Conservation (phyloP, 2,329 filamentous ascomycete genomes). For the Phoma herbarum region DNA sequence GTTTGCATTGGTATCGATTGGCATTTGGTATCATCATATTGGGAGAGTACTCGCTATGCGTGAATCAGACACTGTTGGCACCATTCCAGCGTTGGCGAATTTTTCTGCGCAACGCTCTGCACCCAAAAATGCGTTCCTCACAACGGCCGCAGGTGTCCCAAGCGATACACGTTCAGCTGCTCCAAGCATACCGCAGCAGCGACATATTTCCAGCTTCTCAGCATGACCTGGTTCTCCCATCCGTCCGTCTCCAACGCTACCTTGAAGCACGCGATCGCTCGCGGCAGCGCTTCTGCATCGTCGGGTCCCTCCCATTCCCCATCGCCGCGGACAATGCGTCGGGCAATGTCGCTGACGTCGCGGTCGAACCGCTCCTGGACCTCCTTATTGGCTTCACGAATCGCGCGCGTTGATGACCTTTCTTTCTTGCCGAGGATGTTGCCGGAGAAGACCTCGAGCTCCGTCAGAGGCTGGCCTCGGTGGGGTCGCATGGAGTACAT, state of each 20-base stretch:
- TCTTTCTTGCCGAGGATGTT: slow-evolving; percentile 63
- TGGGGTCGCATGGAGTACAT: slow-evolving; percentile 53
- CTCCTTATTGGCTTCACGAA: slow-evolving; percentile 41
- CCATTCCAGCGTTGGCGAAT: too few species aligned
- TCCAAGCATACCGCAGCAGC: slow-evolving; percentile 61
- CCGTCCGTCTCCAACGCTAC: slow-evolving; percentile 50
- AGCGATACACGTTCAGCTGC: slow-evolving; percentile 54
- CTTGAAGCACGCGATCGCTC: slow-evolving; percentile 61
- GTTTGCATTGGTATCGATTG: not conserved
- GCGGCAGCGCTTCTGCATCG: slow-evolving; percentile 55
- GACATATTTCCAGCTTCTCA: slow-evolving; percentile 64
- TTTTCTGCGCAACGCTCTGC: too few species aligned
- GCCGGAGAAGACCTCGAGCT: slow-evolving; percentile 62
- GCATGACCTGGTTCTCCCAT: slow-evolving; percentile 37
- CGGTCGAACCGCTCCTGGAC: slow-evolving; percentile 54
- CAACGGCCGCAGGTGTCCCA: slow-evolving; percentile 24
- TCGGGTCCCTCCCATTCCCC: slow-evolving; percentile 35
- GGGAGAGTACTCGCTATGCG: too few species aligned
- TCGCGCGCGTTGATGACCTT: slow-evolving; percentile 44
- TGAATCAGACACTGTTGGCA: too few species aligned
- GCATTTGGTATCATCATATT: too few species aligned
- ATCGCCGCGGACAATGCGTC: slow-evolving; percentile 56
- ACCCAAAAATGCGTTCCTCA: slow-evolving; percentile 9
- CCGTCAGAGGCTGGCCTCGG: slow-evolving; percentile 40
- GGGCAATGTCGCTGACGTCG: slow-evolving; percentile 55